A percentile compares a stretch with the other conserved stretches of the same genome.
These are phyloP conservation scores for Trapa bicornis DNA, from an alignment of 345 rosid species.

Conservation along the genomic window DNA sequence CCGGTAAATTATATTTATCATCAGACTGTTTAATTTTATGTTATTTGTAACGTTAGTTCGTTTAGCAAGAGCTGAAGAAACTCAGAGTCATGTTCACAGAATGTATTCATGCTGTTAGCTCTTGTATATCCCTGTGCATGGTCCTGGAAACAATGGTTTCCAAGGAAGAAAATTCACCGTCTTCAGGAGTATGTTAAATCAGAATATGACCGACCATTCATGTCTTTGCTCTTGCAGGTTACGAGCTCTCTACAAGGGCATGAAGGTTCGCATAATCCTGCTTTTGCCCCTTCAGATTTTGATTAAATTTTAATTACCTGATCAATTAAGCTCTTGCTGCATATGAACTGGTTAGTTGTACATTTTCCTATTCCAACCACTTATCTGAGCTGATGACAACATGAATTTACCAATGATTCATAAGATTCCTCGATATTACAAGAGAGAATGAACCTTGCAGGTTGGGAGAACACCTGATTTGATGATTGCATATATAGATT, in stretches of 20 bases:
- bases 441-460: conserved; percentile 23
- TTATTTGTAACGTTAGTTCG: conserved; percentile 35
- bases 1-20: not conserved
- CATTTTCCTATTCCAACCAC: not conserved
- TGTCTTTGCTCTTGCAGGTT: conserved; percentile 98
- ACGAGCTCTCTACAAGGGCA: conserved; percentile 93
- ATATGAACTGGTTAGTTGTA: not conserved
- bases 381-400: not conserved
- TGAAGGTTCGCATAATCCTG: conserved; percentile 49
- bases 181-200: conserved; percentile 96
- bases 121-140: conserved; percentile 96
- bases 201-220: conserved; percentile 73
- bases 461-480: conserved; percentile 94
- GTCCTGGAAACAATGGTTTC: conserved; percentile 99
- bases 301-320: not conserved
- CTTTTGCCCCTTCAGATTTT: not conserved
- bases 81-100: conserved; percentile 86
- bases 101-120: conserved; percentile 81
- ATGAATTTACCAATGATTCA: too few relatives aligned
- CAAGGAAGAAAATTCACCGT: conserved; percentile 72
- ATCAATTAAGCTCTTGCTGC: not conserved
- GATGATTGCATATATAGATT: conserved; percentile 88
- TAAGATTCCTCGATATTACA: too few relatives aligned
- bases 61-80: conserved; percentile 85
- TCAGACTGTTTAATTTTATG: conserved; percentile 1